Evolutionary conservation across 179 eudicot species (phyloP).

Genomic region (Gypsophila paniculata): DNA sequence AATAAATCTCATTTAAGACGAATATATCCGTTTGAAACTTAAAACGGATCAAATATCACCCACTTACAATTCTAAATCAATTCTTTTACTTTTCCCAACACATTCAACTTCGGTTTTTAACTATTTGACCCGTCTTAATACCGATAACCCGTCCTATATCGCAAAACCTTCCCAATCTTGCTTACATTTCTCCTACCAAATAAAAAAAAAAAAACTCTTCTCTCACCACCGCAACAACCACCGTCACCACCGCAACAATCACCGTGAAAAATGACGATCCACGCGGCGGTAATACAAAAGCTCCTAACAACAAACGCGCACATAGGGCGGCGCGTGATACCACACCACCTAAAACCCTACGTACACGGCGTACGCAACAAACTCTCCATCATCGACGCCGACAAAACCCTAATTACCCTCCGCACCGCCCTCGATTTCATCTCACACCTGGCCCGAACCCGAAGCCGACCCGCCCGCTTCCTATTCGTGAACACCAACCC

Average conservation of each 20-base stretch:
- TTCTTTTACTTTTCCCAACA: too few species aligned
- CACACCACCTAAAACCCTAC: slow-evolving; percentile 70
- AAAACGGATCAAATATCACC: too few species aligned
- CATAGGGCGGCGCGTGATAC: slow-evolving; percentile 44
- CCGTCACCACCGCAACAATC: not conserved
- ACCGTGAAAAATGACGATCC: slow-evolving; percentile 49
- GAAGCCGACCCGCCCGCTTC: slow-evolving; percentile 47
- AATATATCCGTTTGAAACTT: too few species aligned
- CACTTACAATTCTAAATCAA: too few species aligned
- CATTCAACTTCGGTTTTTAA: too few species aligned
- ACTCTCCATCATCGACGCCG: slow-evolving; percentile 67
- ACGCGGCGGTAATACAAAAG: slow-evolving; percentile 62
- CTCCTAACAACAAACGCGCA: slow-evolving; percentile 71
- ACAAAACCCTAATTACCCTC: slow-evolving; percentile 81
- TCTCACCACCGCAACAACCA: not conserved
- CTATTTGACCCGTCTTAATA: too few species aligned
- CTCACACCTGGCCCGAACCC: slow-evolving; percentile 42
- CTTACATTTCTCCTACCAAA: too few species aligned
- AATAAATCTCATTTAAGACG: too few species aligned
- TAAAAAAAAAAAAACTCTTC: too few species aligned
- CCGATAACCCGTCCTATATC: too few species aligned
- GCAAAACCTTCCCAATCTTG: too few species aligned
- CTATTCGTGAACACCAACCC: slow-evolving; percentile 87
- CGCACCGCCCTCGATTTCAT: slow-evolving; percentile 77
- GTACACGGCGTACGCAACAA: slow-evolving; percentile 57